phyloP scores from a whole-genome alignment of 768 basidiomycete species.

The Suillus clintonianus region DNA sequence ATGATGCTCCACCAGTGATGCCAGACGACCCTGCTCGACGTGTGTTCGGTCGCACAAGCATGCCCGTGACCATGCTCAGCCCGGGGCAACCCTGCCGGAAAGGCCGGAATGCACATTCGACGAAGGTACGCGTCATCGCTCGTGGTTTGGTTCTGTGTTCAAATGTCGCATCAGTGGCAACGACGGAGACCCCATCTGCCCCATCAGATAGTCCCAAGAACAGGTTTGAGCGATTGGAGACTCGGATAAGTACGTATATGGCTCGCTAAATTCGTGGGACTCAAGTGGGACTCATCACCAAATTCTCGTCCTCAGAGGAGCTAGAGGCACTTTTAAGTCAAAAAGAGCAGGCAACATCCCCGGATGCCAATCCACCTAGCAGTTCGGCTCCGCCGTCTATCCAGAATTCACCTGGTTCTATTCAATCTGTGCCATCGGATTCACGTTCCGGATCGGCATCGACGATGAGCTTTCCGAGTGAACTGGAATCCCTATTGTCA shows the following conservation, averaged over 20 bases:
- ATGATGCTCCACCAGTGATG: slow-evolving; percentile 51
- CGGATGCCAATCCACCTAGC: slow-evolving; percentile 3
- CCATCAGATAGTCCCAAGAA: slow-evolving; percentile 56
- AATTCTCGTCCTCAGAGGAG: slow-evolving; percentile 50
- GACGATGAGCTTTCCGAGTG: background rate
- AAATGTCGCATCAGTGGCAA: slow-evolving; percentile 32
- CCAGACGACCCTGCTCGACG: slow-evolving; percentile 75
- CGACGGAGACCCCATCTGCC: slow-evolving; percentile 34
- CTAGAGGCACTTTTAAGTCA: slow-evolving; percentile 66
- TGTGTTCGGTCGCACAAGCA: slow-evolving; percentile 77
- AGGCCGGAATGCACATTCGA: slow-evolving; percentile 78
- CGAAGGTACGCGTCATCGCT: slow-evolving; percentile 45
- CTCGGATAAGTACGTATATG: slow-evolving; percentile 58
- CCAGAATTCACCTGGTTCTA: slow-evolving; percentile 25
- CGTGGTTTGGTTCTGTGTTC: background rate
- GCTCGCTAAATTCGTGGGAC: slow-evolving; percentile 1
- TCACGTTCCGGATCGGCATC: background rate
- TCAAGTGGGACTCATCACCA: slow-evolving; percentile 2
- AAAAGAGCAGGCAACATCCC: slow-evolving; percentile 39
- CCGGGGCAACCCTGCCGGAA: slow-evolving; percentile 53
- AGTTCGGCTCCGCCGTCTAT: slow-evolving; percentile 2
- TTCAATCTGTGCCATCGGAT: slow-evolving; percentile 22
- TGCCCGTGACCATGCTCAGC: slow-evolving; percentile 60
- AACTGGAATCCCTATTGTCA: background rate
- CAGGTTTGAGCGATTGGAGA: slow-evolving; percentile 64